Base-by-base conservation (phyloP, 2,329 filamentous ascomycete genomes). In the Helminthosporium solani region DNA sequence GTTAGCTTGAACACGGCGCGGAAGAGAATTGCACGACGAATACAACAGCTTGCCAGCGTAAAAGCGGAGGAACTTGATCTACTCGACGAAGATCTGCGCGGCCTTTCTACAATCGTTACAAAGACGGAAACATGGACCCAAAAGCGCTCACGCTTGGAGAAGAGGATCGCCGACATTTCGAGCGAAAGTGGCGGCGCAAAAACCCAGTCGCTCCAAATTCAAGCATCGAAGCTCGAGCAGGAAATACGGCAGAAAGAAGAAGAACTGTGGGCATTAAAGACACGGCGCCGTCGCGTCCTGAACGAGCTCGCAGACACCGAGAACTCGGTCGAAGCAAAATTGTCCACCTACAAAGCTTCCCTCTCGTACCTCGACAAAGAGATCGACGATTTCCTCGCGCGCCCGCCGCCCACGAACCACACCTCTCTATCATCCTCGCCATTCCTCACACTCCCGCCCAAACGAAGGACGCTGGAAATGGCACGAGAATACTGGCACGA, bases 311-410 rank as follows among this genome's bases (percentile, higher is more conserved):
- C 80, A 6, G 82, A 85, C 44, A 77, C 83, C 1, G 78, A 78
- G 52, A 90, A 85, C 55, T 77, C 78, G 43, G 75, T 85, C 30
- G 86, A 90, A 63, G 84, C 86, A 2, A 83, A 82, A n/a, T 66
- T 90, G 12, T 87, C 85, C 44, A 85, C 85, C 0, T 90, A 89
- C 64, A 81, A 78, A 16, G 80, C 84, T 1, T 85, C 85, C 3
- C 70, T 89, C 28, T 79, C 75, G 44, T 80, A 88, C 43, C 77
- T 88, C 5, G 85, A 90, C 49, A 73, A 72, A 12, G 80, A 87
- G 44, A 75, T 89, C 5, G 70, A 72, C 4, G 73, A 71, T 3
- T 79, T 90, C 47, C 72, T 90, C 55, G 74, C 70, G 8, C 75
- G 77, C 12, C 83, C 84, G 1, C 79, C 81, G 15, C 56, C 64